Conservation (phyloP, 2,329 filamentous ascomycete genomes). For the Alternaria panax region DNA sequence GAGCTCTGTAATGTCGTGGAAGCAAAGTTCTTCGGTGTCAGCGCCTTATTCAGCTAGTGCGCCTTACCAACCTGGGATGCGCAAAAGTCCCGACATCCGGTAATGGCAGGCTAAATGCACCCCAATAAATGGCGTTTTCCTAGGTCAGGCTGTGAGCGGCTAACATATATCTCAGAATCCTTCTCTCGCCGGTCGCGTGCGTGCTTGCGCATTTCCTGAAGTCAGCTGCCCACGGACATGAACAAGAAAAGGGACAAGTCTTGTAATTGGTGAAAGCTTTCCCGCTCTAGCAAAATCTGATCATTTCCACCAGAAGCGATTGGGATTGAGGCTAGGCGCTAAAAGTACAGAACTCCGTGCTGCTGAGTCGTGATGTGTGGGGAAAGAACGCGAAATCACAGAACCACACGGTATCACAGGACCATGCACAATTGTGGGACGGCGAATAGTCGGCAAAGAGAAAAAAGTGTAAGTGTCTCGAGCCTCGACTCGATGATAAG, state of each 20-base stretch:
- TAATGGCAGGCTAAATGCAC: conserved; percentile 16
- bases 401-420: conserved; percentile 16
- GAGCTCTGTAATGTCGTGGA: not conserved
- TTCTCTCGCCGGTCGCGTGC: not conserved
- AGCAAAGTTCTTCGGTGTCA: conserved; percentile 16
- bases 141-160: not conserved
- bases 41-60: conserved; percentile 10
- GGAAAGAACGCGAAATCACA: not conserved
- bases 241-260: conserved; percentile 22
- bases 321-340: conserved; percentile 14
- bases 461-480: not conserved
- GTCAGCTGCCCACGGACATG: conserved; percentile 27
- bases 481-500: conserved; percentile 13
- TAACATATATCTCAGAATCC: conserved; percentile 3
- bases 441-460: conserved; percentile 9
- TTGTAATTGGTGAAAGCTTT: not conserved
- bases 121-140: not conserved
- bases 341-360: conserved; percentile 13
- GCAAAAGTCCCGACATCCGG: conserved; percentile 19
- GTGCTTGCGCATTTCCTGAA: not conserved
- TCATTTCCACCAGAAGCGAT: not conserved
- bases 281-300: not conserved
- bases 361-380: conserved; percentile 10
- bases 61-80: conserved; percentile 21
- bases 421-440: not conserved